A percentile compares a stretch with the other conserved stretches of the same genome.
Evolutionary conservation across 345 rosid species (phyloP).

Genomic region (Eucalyptus urophylla): DNA sequence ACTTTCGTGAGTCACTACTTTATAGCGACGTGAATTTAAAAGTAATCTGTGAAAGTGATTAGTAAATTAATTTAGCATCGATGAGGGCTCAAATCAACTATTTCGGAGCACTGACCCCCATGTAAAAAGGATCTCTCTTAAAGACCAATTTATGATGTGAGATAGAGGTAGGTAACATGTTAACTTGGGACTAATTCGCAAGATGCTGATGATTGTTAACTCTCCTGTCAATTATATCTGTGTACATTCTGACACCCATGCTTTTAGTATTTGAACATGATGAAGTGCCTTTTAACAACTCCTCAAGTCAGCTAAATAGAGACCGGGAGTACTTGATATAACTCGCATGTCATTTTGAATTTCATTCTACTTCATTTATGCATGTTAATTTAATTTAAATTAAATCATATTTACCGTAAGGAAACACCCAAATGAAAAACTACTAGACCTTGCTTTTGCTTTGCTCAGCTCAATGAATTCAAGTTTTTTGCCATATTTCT

Average conservation of each 20-base stretch:
- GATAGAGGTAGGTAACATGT: too few species aligned
- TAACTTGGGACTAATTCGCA: background rate
- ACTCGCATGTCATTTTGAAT: background rate
- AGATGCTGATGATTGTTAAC: background rate
- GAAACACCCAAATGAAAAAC: background rate
- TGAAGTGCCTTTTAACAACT: background rate
- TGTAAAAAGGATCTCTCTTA: background rate
- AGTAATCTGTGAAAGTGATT: fast-evolving
- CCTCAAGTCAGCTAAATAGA: background rate
- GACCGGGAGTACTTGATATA: background rate
- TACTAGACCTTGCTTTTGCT: background rate
- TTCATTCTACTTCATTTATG: background rate
- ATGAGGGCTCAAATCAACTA: too few species aligned
- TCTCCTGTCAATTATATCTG: too few species aligned
- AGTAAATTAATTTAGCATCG: too few species aligned
- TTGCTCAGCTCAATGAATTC: background rate
- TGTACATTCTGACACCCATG: too few species aligned
- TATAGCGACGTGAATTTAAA: fast-evolving
- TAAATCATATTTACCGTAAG: background rate
- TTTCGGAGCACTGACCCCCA: too few species aligned
- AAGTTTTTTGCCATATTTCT: background rate
- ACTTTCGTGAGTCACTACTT: too few species aligned
- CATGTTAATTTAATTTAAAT: too few species aligned
- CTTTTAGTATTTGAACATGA: background rate
- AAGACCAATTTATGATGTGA: background rate